These are phyloP conservation scores for Termitomyces titanicus DNA, from an alignment of 768 basidiomycete genomes.

Conservation along the genomic window DNA sequence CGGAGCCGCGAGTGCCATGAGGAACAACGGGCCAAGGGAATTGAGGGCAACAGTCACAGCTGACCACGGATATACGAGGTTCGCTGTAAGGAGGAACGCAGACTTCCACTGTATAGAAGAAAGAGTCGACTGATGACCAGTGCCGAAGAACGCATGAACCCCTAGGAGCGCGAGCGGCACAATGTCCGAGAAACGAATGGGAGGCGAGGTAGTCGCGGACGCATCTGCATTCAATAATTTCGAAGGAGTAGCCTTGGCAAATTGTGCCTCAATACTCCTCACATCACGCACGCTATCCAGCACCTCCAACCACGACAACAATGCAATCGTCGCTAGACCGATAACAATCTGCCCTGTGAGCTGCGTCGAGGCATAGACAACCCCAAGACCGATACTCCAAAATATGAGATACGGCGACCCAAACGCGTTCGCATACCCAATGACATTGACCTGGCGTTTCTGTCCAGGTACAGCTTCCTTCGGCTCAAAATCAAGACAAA, in stretches of 20 bases:
- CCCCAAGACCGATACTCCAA: conserved; percentile 59
- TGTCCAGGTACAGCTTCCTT: conserved; percentile 21
- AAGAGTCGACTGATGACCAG: conserved; percentile 89
- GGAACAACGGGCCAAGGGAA: conserved; percentile 67
- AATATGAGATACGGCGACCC: conserved; percentile 87
- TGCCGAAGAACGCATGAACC: conserved; percentile 75
- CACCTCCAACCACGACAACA: conserved; percentile 78
- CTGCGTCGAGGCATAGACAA: conserved; percentile 67
- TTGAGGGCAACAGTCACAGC: conserved; percentile 74
- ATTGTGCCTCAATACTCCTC: conserved; percentile 44
- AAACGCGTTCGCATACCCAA: conserved; percentile 88
- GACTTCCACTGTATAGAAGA: conserved; percentile 94
- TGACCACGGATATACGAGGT: conserved; percentile 68
- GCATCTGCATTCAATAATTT: conserved; percentile 33
- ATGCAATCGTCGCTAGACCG: conserved; percentile 55
- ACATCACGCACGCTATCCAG: conserved; percentile 81
- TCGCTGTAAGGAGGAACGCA: conserved; percentile 78
- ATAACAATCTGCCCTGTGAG: conserved; percentile 82
- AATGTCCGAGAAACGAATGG: conserved; percentile 61
- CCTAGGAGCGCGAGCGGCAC: conserved; percentile 75
- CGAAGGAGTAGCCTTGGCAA: conserved; percentile 45
- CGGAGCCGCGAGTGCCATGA: conserved; percentile 64
- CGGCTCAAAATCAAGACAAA: conserved; percentile 66
- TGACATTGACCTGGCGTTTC: conserved; percentile 49
- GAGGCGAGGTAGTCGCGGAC: conserved; percentile 24